Percentiles rank a stretch among this genome's conserved stretches.
These are phyloP conservation scores for Torulaspora franciscae DNA, from an alignment of 805 yeast species.

Conservation along the genomic window DNA sequence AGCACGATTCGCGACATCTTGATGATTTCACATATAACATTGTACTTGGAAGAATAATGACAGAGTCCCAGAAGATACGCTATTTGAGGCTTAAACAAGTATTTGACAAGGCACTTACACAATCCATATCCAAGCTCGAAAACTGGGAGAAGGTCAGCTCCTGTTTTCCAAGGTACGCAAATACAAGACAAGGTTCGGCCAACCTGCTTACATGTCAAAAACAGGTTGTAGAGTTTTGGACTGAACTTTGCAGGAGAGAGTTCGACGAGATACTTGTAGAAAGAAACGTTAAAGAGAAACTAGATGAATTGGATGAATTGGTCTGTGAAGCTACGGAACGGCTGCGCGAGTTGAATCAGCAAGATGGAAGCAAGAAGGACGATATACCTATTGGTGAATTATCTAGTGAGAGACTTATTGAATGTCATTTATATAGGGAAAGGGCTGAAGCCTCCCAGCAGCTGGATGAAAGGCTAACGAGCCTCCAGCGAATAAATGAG, in stretches of 20 bases:
- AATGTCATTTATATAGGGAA: slow-evolving; percentile 25
- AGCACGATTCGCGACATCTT: background rate
- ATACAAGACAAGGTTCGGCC: slow-evolving; percentile 42
- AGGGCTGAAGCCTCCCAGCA: slow-evolving; percentile 21
- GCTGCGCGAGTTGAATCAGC: slow-evolving; percentile 8
- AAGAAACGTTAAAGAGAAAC: slow-evolving; percentile 36
- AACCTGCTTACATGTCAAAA: slow-evolving; percentile 46
- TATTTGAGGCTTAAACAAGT: slow-evolving; percentile 48
- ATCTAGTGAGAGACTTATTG: slow-evolving; percentile 24
- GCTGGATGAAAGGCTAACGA: slow-evolving; percentile 22
- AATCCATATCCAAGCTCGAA: slow-evolving; percentile 45
- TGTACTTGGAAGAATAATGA: slow-evolving; percentile 3
- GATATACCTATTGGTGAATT: slow-evolving; percentile 21
- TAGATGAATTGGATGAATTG: slow-evolving; percentile 39
- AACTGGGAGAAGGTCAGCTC: slow-evolving; percentile 46
- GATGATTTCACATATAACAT: background rate
- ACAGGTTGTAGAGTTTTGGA: slow-evolving; percentile 52
- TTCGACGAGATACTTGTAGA: slow-evolving; percentile 52
- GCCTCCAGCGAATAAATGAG: slow-evolving; percentile 22
- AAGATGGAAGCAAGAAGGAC: slow-evolving; percentile 7
- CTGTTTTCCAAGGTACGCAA: slow-evolving; percentile 52
- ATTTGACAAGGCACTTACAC: slow-evolving; percentile 50
- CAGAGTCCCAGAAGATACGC: slow-evolving; percentile 36
- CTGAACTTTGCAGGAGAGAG: slow-evolving; percentile 45
- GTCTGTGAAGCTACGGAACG: slow-evolving; percentile 35